Conservation (phyloP, 73 alveolate genomes). For the Effrenium voratum region DNA sequence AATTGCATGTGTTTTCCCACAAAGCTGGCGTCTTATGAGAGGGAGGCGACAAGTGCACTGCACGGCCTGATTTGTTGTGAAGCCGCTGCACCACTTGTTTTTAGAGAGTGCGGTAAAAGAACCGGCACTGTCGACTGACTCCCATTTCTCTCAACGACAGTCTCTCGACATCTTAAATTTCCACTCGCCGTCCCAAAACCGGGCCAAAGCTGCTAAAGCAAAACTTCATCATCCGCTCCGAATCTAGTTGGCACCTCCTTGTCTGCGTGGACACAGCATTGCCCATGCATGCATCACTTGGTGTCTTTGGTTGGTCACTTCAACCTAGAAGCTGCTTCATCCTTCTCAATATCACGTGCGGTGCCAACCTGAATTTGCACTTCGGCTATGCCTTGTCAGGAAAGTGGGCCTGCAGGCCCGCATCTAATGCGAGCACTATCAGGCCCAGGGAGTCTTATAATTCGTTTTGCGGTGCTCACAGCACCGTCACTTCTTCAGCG, state of each 20-base stretch:
- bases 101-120: not conserved
- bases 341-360: slow-evolving; percentile 22
- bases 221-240: not conserved
- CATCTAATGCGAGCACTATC: too few relatives aligned
- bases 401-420: slow-evolving; percentile 26
- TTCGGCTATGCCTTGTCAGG: slow-evolving; percentile 32
- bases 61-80: not conserved
- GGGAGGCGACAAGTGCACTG: slow-evolving; percentile 94
- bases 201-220: slow-evolving; percentile 41
- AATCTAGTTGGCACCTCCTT: not conserved
- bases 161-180: slow-evolving; percentile 87
- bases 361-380: slow-evolving; percentile 10
- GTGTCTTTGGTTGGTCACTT: not conserved
- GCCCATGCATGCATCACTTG: not conserved
- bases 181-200: slow-evolving; percentile 94
- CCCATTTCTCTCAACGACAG: slow-evolving; percentile 94
- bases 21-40: slow-evolving; percentile 93
- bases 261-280: not conserved
- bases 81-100: not conserved
- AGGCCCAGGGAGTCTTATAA: too few relatives aligned
- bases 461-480: not conserved
- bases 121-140: slow-evolving; percentile 94
- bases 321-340: too few relatives aligned
- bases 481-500: slow-evolving; percentile 93
- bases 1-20: slow-evolving; percentile 81